Evolutionary conservation across 495 filamentous ascomycete species (phyloP), one percentile per base, ranked within the genome.

Genomic region (Cladorrhinum samala): DNA sequence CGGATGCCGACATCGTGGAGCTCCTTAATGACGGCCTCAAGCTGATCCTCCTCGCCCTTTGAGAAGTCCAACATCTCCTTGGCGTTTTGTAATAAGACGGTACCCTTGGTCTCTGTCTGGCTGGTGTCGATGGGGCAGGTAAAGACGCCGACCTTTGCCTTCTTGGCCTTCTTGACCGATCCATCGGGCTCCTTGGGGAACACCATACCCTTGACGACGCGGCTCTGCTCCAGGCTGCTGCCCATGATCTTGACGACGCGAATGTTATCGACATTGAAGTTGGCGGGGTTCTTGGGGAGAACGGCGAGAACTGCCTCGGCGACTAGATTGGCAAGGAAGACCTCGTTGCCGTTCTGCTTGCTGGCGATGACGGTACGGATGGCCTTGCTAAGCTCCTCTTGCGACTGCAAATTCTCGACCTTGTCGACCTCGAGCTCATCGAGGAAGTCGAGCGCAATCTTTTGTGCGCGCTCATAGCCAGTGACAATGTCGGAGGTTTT

Each of bases 241-340:
- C 94, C 94, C 94, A 99, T 96, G 60, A 99, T 97, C 77, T 99
- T 99, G 53, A 99, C 94, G 53, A 99, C 94, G 46, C 94, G 89
- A 58, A 99, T 84, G 66, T 97, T 99, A 77, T 99, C 94, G 59
- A 99, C 94, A 72, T 97, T 99, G 77, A 99, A 99, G 76, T 96
- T 96, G 66, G 77, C 68, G n/a, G 94, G 87, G 75, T 97, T 94
- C 77, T 96, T 97, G 54, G 94, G 94, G 43, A 97, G 81, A 3
- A 99, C 94, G 46, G 89, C 83, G 47, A 96, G 82, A 20, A 97
- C 89, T 23, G 92, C 94, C 75, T 96, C 91, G 33, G 94, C 84
- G 50, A 99, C 92, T 57, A 97, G 74, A 17, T 79, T 70, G 46
- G 93, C 88, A 36, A 99, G 80, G 54, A 86, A 74, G 57, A 96